These are phyloP conservation scores for Fomitopsis schrenkii DNA, from an alignment of 1,284 basidiomycete genomes.

Conservation along the genomic window DNA sequence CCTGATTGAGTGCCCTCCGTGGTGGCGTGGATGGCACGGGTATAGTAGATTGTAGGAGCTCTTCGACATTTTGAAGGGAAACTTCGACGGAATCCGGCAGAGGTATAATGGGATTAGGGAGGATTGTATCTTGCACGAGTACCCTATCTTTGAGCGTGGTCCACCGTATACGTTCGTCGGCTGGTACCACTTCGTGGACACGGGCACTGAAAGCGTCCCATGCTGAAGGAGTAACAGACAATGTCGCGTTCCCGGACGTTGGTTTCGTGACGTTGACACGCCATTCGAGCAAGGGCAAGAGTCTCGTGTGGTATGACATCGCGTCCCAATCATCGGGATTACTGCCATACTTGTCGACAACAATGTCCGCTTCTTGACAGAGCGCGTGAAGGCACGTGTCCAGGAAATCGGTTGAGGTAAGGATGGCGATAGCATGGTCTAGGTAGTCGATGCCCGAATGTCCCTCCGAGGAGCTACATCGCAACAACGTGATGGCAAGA, in stretches of 20 bases:
- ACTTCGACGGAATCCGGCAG: conserved; percentile 23
- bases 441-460: conserved; percentile 7
- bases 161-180: conserved; percentile 18
- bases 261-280: conserved; percentile 30
- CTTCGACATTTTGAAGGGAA: conserved; percentile 26
- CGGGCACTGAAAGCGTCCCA: conserved; percentile 19
- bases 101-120: conserved; percentile 3
- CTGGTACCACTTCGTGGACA: conserved; percentile 16
- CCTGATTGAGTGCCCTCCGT: conserved; percentile 48
- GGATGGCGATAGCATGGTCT: not conserved
- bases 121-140: conserved; percentile 14
- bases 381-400: not conserved
- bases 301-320: not conserved
- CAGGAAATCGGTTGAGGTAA: not conserved
- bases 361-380: not conserved
- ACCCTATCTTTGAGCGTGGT: conserved; percentile 16
- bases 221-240: conserved; percentile 37
- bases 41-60: conserved; percentile 18
- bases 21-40: conserved; percentile 44
- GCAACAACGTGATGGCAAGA: conserved; percentile 40
- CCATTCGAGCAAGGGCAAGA: conserved; percentile 42
- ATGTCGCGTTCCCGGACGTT: not conserved
- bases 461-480: conserved; percentile 19
- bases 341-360: not conserved
- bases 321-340: not conserved